Evolutionary conservation across 257 asterid species (phyloP).

Genomic region (Solanum bukasovii): DNA sequence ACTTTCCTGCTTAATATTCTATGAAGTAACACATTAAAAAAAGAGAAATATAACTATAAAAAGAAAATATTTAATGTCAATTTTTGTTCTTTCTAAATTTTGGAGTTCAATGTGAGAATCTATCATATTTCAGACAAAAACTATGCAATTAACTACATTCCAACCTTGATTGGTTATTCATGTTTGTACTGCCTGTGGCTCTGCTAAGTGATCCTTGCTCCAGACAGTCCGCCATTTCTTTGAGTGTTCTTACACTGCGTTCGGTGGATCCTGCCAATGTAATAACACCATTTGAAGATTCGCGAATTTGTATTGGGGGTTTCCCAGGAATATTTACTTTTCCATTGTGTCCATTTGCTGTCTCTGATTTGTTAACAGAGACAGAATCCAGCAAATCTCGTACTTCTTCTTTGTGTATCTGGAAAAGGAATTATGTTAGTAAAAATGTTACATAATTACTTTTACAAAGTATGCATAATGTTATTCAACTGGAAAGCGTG

Average conservation of each 20-base stretch:
- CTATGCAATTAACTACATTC: background rate
- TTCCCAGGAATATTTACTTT: constrained; percentile 68
- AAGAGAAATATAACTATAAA: background rate
- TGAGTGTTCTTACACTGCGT: constrained; percentile 62
- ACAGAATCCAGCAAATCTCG: constrained; percentile 73
- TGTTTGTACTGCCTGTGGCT: constrained; percentile 98
- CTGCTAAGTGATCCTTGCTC: constrained; percentile 91
- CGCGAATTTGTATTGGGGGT: constrained; percentile 92
- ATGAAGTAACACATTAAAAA: background rate
- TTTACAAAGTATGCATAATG: background rate
- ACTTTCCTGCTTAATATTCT: background rate
- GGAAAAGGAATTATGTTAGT: constrained; percentile 7
- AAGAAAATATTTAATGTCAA: background rate
- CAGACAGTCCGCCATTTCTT: constrained; percentile 93
- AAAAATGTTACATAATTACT: background rate
- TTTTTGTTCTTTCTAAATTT: background rate
- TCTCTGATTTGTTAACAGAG: constrained; percentile 45
- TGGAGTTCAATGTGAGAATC: background rate
- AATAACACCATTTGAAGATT: constrained; percentile 92
- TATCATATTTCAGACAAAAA: background rate
- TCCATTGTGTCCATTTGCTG: constrained; percentile 59
- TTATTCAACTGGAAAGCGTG: background rate
- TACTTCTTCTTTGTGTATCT: constrained; percentile 99
- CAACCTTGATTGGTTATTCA: constrained; percentile 96
- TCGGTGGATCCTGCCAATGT: constrained; percentile 98